Evolutionary conservation across 495 filamentous ascomycete species (phyloP), one percentile per base, ranked within the genome.

Genomic region (Xylaria flabelliformis): DNA sequence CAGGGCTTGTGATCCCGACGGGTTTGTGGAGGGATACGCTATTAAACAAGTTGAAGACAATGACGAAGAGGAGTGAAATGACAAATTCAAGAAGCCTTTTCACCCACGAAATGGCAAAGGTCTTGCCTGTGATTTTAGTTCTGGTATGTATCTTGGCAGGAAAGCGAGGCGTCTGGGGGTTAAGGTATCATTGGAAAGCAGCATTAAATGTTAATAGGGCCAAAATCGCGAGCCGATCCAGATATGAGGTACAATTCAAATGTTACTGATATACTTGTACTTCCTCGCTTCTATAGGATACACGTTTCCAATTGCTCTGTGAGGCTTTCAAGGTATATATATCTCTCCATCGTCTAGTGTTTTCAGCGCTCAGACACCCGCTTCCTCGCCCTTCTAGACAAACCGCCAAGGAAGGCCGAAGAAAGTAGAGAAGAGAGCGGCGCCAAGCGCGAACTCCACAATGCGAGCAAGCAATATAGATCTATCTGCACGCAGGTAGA

Each of bases 1-100:
- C 46, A 79, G 74, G 69, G 76, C 88, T 19, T 87, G 91, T 41
- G 88, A 91, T 81, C 80, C 84, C 6, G 80, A 83, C 3, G 89
- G 86, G 15, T 91, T 92, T 76, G 75, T 89, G 4, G 82, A 84
- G 67, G 84, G 84, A 13, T 88, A 87, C 73, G 83, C 81, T 21
- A 70, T 79, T 55, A 67, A 74, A 69, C 78, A 78, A 55, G 73
- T 55, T 15, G 72, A 44, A 15, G 74, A 74, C 13, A 69, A 58
- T 21, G 79, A 77, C 64, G 81, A 80, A 55, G 80, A 80, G 64
- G 78, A 70, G 64, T 65, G 32, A 29, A 34, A 17, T 17, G 64
- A 9, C n/a, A 12, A 21, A 32, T 34, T 32, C 19, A 4, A 66
- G 39, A 36, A 13, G 7, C 26, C 26, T 17, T 56, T 2, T 55